Evolutionary conservation across 768 basidiomycete genomes (phyloP).

Genomic region (Boletales sp.): DNA sequence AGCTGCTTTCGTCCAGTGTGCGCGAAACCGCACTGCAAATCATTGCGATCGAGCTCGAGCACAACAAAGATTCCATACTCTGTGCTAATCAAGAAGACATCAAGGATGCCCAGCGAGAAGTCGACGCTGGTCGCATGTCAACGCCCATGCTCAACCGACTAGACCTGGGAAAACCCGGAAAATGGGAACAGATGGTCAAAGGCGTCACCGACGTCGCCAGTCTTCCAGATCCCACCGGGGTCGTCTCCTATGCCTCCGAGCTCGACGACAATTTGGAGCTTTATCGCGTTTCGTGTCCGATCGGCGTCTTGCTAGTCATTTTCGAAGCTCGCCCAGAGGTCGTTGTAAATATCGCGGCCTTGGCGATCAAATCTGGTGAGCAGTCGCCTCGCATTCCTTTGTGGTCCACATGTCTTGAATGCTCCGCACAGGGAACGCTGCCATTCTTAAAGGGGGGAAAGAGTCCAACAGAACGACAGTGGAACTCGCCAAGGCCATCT

Average conservation of each 20-base stretch:
- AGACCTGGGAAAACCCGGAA: conserved; percentile 74
- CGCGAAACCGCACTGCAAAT: conserved; percentile 68
- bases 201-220: conserved; percentile 84
- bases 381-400: conserved; percentile 1
- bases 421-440: conserved; percentile 74
- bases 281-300: conserved; percentile 92
- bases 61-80: conserved; percentile 65
- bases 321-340: conserved; percentile 98
- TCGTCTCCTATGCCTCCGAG: conserved; percentile 84
- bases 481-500: conserved; percentile 77
- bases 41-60: conserved; percentile 65
- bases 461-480: conserved; percentile 82
- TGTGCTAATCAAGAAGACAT: conserved; percentile 81
- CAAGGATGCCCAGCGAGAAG: conserved; percentile 74
- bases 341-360: conserved; percentile 92
- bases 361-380: conserved; percentile 95
- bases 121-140: conserved; percentile 82
- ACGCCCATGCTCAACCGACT: conserved; percentile 80
- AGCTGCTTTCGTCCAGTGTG: conserved; percentile 66
- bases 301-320: conserved; percentile 93
- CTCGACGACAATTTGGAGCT: conserved; percentile 85
- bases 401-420: neutral
- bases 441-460: conserved; percentile 96
- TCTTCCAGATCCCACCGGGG: conserved; percentile 84
- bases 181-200: conserved; percentile 93